phyloP scores from a whole-genome alignment of 2,329 filamentous ascomycete species.

The Paecilomyces dactylethromorphus region DNA sequence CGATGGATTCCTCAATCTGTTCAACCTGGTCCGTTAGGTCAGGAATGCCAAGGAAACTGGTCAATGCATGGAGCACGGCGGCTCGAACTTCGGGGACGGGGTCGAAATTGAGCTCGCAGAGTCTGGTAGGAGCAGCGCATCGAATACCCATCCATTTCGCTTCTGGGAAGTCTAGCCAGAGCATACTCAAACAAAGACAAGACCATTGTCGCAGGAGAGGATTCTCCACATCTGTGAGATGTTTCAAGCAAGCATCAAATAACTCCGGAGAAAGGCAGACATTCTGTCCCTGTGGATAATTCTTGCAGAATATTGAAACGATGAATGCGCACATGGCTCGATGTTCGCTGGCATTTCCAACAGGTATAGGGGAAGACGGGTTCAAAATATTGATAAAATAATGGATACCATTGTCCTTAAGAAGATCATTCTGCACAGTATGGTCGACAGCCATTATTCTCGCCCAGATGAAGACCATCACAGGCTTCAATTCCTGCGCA shows the following conservation, averaged over 20 bases:
- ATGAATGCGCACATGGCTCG: slow-evolving; percentile 99
- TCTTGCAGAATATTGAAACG: slow-evolving; percentile 92
- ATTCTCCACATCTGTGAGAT: slow-evolving; percentile 80
- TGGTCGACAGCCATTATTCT: slow-evolving; percentile 91
- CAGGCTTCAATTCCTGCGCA: slow-evolving; percentile 86
- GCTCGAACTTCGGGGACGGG: slow-evolving; percentile 87
- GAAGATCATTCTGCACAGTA: slow-evolving; percentile 83
- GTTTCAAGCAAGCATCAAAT: slow-evolving; percentile 77
- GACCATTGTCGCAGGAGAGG: slow-evolving; percentile 90
- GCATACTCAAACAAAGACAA: slow-evolving; percentile 87
- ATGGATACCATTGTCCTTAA: slow-evolving; percentile 95
- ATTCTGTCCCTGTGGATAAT: slow-evolving; percentile 83
- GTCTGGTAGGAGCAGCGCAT: slow-evolving; percentile 72
- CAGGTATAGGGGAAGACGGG: slow-evolving; percentile 72
- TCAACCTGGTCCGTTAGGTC: slow-evolving; percentile 88
- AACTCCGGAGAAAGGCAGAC: slow-evolving; percentile 88
- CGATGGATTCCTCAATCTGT: slow-evolving; percentile 83
- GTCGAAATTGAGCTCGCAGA: slow-evolving; percentile 76
- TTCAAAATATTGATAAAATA: slow-evolving; percentile 94
- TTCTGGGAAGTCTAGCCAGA: slow-evolving; percentile 86
- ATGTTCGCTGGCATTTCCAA: slow-evolving; percentile 86
- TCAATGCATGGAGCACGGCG: slow-evolving; percentile 88
- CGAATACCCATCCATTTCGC: slow-evolving; percentile 95
- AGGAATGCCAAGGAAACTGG: slow-evolving; percentile 87
- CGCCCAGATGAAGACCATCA: slow-evolving; percentile 99